Base-by-base conservation (phyloP, 352 stramenopile species). In the Globisporangium nunn region DNA sequence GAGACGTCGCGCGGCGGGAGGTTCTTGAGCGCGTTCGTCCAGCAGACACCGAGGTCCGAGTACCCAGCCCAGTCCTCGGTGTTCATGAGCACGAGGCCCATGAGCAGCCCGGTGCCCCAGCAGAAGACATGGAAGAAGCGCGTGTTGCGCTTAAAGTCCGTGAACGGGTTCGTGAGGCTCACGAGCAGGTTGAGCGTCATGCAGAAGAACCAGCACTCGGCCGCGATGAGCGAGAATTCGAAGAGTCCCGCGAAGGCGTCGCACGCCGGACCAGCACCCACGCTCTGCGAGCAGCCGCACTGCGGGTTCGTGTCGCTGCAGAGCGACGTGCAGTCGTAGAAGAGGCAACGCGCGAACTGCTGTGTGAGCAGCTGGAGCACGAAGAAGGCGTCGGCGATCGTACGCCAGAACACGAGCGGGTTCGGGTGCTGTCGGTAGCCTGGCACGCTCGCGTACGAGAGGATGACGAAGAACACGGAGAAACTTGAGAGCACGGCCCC, bases 111-210 rank as follows among this genome's bases (percentile, higher is more conserved):
- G 8, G 75, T 56, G 35, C 85, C 70, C 85, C 85, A 95, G 54
- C 75, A 91, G 54, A 89, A 89, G n/a, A 92, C 41, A 69, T 95
- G 84, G 67, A 93, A 96, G 44, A 90, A 50, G 14, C 76, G 61
- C 50, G 73, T 92, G 71, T 95, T 96, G 61, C 76, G 67, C 64
- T 94, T 93, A 61, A 93, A 95, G 70, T 95, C 83, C 17, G 83
- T 95, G 58, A 96, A 96, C 17, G 88, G 88, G 64, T 95, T 96
- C 5, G 83, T 96, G 37, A 95, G 70, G 54, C 81, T 89, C 67
- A 95, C 72, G 44, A 93, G 64, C 41, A 96, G 59, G 61, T 96
- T 90, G 37, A 92, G 68, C 47, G 88, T 91, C 81, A 96, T 93
- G 46, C 82, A 91, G 52, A 96, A 84, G 71, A 96, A 95, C 82